Conservation (phyloP, 495 filamentous ascomycete genomes). For the Halenospora varia region DNA sequence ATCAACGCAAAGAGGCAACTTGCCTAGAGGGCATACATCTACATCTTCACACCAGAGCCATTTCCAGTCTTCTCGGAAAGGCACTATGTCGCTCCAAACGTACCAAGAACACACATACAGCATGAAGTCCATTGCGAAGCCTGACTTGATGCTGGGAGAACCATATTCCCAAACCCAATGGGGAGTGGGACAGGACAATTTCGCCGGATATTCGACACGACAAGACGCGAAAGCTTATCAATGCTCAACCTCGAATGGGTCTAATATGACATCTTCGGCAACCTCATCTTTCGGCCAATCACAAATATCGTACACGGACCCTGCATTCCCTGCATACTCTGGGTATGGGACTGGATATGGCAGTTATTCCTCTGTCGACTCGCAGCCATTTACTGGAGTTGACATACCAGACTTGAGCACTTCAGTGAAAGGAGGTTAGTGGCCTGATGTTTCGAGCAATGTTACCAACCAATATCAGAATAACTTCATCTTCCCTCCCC, state of each 20-base stretch:
- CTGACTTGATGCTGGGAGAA: conserved; percentile 14
- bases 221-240: neutral
- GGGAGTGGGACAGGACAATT: neutral
- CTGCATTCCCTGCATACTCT: neutral
- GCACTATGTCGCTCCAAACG: neutral
- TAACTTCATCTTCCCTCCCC: neutral
- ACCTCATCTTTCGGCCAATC: neutral
- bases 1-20: conserved; percentile 1
- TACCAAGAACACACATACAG: conserved; percentile 4
- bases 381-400: neutral
- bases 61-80: conserved; percentile 2
- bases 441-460: conserved; percentile 2
- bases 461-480: conserved; percentile 1
- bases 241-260: neutral
- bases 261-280: neutral
- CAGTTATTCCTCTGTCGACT: conserved; percentile 1
- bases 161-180: conserved; percentile 15
- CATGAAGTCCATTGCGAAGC: conserved; percentile 11
- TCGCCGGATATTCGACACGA: conserved; percentile 9
- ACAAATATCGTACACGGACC: neutral
- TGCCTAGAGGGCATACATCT: conserved; percentile 6
- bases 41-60: conserved; percentile 8
- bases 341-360: neutral
- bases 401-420: neutral
- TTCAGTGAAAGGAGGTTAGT: conserved; percentile 5